Base-by-base conservation (phyloP, 1,284 basidiomycete genomes). In the Apiotrichum akiyoshidainum region DNA sequence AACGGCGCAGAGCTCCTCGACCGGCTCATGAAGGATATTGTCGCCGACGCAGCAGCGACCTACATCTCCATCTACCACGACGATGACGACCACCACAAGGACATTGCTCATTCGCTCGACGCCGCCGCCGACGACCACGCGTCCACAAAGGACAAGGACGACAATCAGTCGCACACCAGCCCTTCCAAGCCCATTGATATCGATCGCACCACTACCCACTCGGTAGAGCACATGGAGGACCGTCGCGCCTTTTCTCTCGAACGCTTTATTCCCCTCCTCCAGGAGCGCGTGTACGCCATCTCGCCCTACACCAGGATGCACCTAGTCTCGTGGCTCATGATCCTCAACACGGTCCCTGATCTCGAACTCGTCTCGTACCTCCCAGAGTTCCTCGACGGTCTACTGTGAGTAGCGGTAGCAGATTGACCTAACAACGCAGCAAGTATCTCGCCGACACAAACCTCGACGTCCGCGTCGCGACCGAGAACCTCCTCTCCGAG, bases 1-100 rank as follows among this genome's bases (percentile, higher is more conserved):
- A 99, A 99, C 71, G 96, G 95, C 10, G 94, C 95, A 1, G 96
- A 99, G 75, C 84, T 99, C n/a, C 84, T 99, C 55, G 96, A 99
- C 77, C 86, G 96, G 31, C 83, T 98, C 17, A 84, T 99, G 70
- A 98, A 99, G 75, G 96, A 99, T 68, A 95, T 98, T 54, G 95
- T 99, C 2, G 90, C 93, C 39, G 96, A 99, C 79, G 90, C 92
- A 2, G 96, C 94, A 0, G 92, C 94, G 0, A 88, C 90, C 55
- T 98, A 98, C 74, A 88, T 98, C 57, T 93, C 94, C 2, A 86
- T 90, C 59, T 91, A 90, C 72, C 85, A 73, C 42, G 64, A 65
- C 37, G 71, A 72, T 42, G 65, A 68, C 0, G 65, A 67, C 41
- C 68, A 70, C 8, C 58, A 59, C 31, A 52, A 50, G 21, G 54